Base-by-base conservation (phyloP, 83 land plant species). In the Thuja plicata region DNA sequence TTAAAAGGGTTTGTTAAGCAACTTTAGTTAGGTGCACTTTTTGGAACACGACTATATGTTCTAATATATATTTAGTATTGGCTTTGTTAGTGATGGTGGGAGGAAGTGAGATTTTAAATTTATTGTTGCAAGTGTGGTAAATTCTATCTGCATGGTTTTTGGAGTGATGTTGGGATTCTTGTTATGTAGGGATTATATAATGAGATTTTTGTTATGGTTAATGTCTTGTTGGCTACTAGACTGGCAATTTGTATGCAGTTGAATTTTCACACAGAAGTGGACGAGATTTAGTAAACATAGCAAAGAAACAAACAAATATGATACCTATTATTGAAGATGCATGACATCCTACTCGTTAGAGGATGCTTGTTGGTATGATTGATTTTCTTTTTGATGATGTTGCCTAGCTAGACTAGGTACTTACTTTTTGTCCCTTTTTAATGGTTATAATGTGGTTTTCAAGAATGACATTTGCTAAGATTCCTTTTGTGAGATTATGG, bases 261-360 rank as follows among this genome's bases (percentile, higher is more conserved):
- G 99, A 97, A 74, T 96, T 97, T 86, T 97, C 99, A 38, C 99
- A 95, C 48, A 94, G 99, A 90, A 96, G 98, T 95, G 99, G 99
- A 38, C 94, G 98, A 62, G 99, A 97, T 79, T 88, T 97, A 48
- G 96, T 97, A 8, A 98, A 96, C 93, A 98, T 98, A 98, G 99
- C 99, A 19, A 97, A 95, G 92, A 98, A 98, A 90, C 76, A 99
- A 16, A 96, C 99, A 19, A 98, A 98, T 91, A 95, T 98, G 10
- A 97, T 98, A 12, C 99, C 99, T 19, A 98, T 98, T 37, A 97
- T 97, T 91, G 99, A 97, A 82, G 99, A 97, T 91, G 98, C 99
- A 24, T 93, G 98, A 78, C 96, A 97, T 91, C 99, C 99, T 0
- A 88, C 93, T 3, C 92, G 93, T 41, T 97, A 97, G 89, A 78